phyloP scores from a whole-genome alignment of 371 early-diverging fungal species.

The Dinochytrium kinnereticum region DNA sequence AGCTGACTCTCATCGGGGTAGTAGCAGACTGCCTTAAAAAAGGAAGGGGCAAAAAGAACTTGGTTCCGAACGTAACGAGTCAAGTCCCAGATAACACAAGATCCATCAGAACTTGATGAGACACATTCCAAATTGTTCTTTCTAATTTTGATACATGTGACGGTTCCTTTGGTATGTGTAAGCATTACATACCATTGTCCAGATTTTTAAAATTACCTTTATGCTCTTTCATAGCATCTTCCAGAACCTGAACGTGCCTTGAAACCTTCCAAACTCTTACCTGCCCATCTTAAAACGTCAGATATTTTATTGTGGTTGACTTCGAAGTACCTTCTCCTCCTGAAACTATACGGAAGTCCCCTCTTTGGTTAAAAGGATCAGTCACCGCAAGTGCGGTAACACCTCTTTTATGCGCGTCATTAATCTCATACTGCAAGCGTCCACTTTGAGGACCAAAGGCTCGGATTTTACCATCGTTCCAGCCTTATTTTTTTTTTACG shows the following conservation, averaged over 20 bases:
- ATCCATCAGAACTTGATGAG: slow-evolving; percentile 57
- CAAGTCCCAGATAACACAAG: slow-evolving; percentile 66
- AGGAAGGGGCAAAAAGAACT: slow-evolving; percentile 62
- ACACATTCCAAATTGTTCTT: slow-evolving; percentile 63
- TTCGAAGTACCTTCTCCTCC: slow-evolving; percentile 56
- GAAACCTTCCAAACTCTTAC: slow-evolving; percentile 62
- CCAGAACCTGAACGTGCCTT: slow-evolving; percentile 48
- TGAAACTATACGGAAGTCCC: slow-evolving; percentile 58
- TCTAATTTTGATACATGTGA: slow-evolving; percentile 62
- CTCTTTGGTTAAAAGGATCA: slow-evolving; percentile 44
- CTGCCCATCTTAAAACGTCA: slow-evolving; percentile 57
- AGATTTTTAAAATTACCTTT: too few species aligned
- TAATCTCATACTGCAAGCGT: slow-evolving; percentile 60
- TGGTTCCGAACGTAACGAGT: slow-evolving; percentile 61
- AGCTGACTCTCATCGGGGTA: slow-evolving; percentile 63
- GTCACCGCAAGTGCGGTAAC: slow-evolving; percentile 61
- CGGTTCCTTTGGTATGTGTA: slow-evolving; percentile 44
- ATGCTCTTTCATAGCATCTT: slow-evolving; percentile 64
- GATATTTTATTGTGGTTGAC: neutral
- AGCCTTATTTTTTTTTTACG: too few species aligned
- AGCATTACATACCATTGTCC: neutral
- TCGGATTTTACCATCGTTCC: slow-evolving; percentile 66
- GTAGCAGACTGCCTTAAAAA: slow-evolving; percentile 62
- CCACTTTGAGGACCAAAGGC: slow-evolving; percentile 65
- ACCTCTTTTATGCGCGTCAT: slow-evolving; percentile 59